phyloP scores from a whole-genome alignment of 805 yeast species.

The Zygotorulaspora florentina region DNA sequence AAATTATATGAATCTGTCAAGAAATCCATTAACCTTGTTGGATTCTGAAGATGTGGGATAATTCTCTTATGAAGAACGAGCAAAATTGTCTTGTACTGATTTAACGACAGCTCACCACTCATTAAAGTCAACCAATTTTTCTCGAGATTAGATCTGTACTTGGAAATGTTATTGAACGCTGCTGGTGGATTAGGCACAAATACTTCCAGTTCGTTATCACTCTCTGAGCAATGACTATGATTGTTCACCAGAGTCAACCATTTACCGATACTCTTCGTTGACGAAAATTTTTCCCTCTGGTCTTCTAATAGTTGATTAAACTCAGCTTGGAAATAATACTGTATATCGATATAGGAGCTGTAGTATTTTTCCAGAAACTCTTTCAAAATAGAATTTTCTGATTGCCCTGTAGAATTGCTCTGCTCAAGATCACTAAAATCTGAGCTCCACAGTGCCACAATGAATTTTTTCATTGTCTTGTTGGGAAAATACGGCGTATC shows the following conservation, averaged over 20 bases:
- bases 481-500: constrained; percentile 63
- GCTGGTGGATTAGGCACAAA: constrained; percentile 48
- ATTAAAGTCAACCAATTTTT: constrained; percentile 59
- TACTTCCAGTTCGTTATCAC: constrained; percentile 35
- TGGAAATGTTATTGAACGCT: constrained; percentile 36
- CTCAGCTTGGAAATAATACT: constrained; percentile 64
- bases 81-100: constrained; percentile 67
- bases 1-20: constrained; percentile 76
- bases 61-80: constrained; percentile 75
- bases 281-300: constrained; percentile 13
- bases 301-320: constrained; percentile 33
- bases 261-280: constrained; percentile 32
- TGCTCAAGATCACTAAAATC: constrained; percentile 37
- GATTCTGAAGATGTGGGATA: constrained; percentile 74
- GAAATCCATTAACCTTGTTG: constrained; percentile 88
- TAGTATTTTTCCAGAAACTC: constrained; percentile 59
- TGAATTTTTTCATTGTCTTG: constrained; percentile 43
- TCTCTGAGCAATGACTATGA: constrained; percentile 32
- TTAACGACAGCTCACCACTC: constrained; percentile 42
- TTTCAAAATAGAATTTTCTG: constrained; percentile 43
- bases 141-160: constrained; percentile 65
- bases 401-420: constrained; percentile 43
- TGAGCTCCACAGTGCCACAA: constrained; percentile 38
- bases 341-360: constrained; percentile 65
- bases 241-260: constrained; percentile 39